Evolutionary conservation across 768 basidiomycete species (phyloP).

Genomic region (Phlegmacium glaucopus): DNA sequence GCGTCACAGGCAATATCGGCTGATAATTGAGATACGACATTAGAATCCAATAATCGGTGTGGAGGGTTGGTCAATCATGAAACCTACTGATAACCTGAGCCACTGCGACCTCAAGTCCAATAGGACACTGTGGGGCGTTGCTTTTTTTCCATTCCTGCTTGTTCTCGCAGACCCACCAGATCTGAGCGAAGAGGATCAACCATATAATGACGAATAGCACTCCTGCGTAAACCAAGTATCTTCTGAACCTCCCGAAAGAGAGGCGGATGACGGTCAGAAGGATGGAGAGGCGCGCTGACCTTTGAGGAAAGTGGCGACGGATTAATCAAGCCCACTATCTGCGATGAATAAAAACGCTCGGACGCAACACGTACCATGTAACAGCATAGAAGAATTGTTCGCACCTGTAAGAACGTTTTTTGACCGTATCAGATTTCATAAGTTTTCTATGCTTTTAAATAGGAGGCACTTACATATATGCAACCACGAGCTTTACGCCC

Average conservation of each 20-base stretch:
- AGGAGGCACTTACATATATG: conserved; percentile 12
- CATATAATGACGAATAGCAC: conserved; percentile 17
- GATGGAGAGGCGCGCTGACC: conserved; percentile 37
- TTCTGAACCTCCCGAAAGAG: conserved; percentile 17
- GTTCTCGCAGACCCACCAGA: conserved; percentile 32
- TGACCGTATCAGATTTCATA: neutral
- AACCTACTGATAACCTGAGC: conserved; percentile 44
- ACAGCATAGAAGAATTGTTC: conserved; percentile 20
- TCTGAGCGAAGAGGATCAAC: conserved; percentile 32
- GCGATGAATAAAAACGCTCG: neutral
- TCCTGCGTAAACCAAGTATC: conserved; percentile 20
- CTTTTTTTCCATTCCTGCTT: conserved; percentile 18
- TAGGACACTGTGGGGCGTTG: conserved; percentile 32
- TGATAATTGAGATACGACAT: conserved; percentile 10
- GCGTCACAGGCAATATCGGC: conserved; percentile 41
- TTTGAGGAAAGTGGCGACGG: neutral
- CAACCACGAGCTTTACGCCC: conserved; percentile 13
- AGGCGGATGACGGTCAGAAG: conserved; percentile 40
- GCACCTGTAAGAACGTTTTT: neutral
- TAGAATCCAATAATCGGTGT: neutral
- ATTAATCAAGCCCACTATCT: too few species aligned
- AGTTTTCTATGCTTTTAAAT: neutral
- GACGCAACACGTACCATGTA: conserved; percentile 14
- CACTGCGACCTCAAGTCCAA: conserved; percentile 38
- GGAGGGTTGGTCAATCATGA: neutral